These are phyloP conservation scores for Scedosporium aurantiacum DNA, from an alignment of 2,329 filamentous ascomycete genomes.

Conservation along the genomic window DNA sequence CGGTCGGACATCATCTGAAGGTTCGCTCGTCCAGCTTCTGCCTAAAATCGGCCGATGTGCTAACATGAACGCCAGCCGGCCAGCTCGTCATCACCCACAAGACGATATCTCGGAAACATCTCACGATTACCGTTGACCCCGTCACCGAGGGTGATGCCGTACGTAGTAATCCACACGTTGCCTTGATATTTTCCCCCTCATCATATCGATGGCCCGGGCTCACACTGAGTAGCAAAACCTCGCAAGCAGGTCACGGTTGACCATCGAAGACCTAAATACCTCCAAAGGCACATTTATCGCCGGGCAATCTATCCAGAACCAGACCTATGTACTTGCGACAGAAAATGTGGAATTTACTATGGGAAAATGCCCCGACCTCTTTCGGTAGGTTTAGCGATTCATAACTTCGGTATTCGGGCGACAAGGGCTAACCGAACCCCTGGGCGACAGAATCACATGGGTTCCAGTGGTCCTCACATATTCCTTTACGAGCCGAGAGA, in stretches of 20 bases:
- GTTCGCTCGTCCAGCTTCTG: constrained; percentile 25
- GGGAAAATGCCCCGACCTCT: constrained; percentile 55
- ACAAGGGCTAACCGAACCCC: constrained; percentile 3
- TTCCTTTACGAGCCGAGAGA: constrained; percentile 60
- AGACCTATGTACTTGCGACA: constrained; percentile 39
- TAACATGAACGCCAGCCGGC: constrained; percentile 1
- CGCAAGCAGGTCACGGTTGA: constrained; percentile 56
- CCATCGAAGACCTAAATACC: constrained; percentile 67
- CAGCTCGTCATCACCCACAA: constrained; percentile 36
- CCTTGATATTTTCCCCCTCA: background rate
- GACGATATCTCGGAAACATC: constrained; percentile 79
- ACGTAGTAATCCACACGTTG: constrained; percentile 18
- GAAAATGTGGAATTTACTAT: constrained; percentile 57
- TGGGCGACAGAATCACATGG: constrained; percentile 57
- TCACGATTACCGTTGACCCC: constrained; percentile 60
- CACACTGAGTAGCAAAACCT: constrained; percentile 41
- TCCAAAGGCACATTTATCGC: constrained; percentile 77
- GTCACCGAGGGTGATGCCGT: constrained; percentile 59
- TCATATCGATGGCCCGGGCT: background rate
- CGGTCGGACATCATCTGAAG: constrained; percentile 62
- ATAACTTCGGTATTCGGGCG: too few species aligned
- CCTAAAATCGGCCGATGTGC: background rate
- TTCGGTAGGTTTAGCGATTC: constrained; percentile 33
- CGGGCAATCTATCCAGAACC: constrained; percentile 56
- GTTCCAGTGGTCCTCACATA: constrained; percentile 71